Base-by-base conservation (phyloP, 176 grass and related monocot species). In the Oryza brachyantha region DNA sequence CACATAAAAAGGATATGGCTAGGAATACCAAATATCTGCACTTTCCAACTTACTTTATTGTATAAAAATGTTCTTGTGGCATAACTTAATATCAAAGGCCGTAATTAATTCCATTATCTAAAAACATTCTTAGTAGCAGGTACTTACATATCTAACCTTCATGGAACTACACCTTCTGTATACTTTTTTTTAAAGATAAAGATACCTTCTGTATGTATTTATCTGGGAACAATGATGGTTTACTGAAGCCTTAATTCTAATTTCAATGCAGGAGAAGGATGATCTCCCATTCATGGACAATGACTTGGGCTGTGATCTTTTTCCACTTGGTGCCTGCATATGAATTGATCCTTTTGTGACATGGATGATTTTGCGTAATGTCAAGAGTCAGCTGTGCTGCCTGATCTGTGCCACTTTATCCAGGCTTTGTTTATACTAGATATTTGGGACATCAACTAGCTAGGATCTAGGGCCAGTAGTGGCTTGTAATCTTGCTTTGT, bases 251-350 rank as follows among this genome's bases (percentile, higher is more conserved):
- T 38, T 29, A 59, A 37, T 82, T 70, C 26, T 66, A n/a, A 65
- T 79, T 72, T 28, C 48, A 54, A 43, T 84, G 70, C 76, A 97
- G 93, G 90, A 97, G 68, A 93, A 78, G 29, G 83, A 97, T 88
- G 90, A 97, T 27, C 41, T 86, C 48, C 64, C 79, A 1, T 95
- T 92, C 66, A 34, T 71, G 12, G 96, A 93, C 72, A 85, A 40
- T 8, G 90, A 99, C n/a, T 79, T 86, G n/a, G 85, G 88, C 13
- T 93, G 87, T 24, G 92, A 98, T 75, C 61, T 98, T 61, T 94
- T 91, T 61, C 75, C 92, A 55, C 88, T 98, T 50, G 96, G 92
- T 83, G 90, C 92, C 57, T 92, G 92, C 87, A 94, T 95, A 68
- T 99, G 83, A 99, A 59, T 72, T 5, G 36, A 77, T 27, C 55